These are phyloP conservation scores for Ustilago shanxiensis DNA, from an alignment of 1,284 basidiomycete genomes.

Conservation along the genomic window DNA sequence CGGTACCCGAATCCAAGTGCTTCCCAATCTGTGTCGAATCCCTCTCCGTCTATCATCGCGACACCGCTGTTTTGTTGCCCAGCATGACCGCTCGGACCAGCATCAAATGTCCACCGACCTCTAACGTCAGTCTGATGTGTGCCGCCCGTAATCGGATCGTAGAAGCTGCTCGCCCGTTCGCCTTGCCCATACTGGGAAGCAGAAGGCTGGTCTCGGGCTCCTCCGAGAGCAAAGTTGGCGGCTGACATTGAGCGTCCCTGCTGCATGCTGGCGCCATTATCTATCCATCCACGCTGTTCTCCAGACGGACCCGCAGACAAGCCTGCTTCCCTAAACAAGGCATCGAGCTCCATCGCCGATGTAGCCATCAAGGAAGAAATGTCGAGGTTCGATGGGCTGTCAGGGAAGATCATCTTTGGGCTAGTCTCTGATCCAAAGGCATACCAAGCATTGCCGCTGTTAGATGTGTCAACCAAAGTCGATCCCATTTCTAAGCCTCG, in stretches of 20 bases:
- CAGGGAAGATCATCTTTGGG: conserved; percentile 34
- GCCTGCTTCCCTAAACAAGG: conserved; percentile 44
- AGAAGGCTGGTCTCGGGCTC: conserved; percentile 9
- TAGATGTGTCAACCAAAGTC: conserved; percentile 8
- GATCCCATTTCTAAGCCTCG: conserved; percentile 32
- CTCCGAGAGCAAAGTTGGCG: not conserved
- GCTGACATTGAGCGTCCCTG: not conserved
- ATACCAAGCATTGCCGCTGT: conserved; percentile 23
- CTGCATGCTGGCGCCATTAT: not conserved
- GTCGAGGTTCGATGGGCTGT: conserved; percentile 52
- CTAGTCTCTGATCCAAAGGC: conserved; percentile 27
- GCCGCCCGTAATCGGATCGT: conserved; percentile 15
- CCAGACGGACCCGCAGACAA: conserved; percentile 33
- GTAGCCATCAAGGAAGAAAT: conserved; percentile 49
- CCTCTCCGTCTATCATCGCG: conserved; percentile 16
- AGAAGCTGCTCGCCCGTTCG: conserved; percentile 14
- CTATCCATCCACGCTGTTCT: conserved; percentile 30
- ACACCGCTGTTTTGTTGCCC: conserved; percentile 5
- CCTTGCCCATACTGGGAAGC: conserved; percentile 9
- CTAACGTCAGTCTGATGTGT: conserved; percentile 5
- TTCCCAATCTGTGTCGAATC: conserved; percentile 47
- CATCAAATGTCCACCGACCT: conserved; percentile 15
- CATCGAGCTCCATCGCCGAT: conserved; percentile 54
- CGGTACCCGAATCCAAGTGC: conserved; percentile 44
- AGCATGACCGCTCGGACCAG: not conserved